These are phyloP conservation scores for Glomus cerebriforme DNA, from an alignment of 192 early-diverging fungal species.

Conservation along the genomic window DNA sequence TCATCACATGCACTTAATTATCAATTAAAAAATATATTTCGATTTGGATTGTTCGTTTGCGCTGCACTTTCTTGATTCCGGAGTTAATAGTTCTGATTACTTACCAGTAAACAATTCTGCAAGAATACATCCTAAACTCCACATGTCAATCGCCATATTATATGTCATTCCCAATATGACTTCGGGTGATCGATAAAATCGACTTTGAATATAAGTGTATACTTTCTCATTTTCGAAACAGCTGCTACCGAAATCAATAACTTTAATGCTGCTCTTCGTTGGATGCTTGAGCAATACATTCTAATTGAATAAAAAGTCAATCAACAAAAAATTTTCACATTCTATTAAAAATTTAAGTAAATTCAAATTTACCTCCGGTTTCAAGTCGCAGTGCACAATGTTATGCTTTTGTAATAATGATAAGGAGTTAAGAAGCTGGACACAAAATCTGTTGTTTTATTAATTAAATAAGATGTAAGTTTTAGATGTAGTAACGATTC, in stretches of 20 bases:
- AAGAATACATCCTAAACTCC: slow-evolving; percentile 95
- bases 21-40: too few relatives aligned
- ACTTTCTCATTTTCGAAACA: slow-evolving; percentile 92
- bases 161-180: slow-evolving; percentile 92
- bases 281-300: slow-evolving; percentile 84
- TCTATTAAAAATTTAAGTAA: neutral
- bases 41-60: too few relatives aligned
- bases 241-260: slow-evolving; percentile 97
- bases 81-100: too few relatives aligned
- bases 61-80: too few relatives aligned
- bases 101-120: slow-evolving; percentile 82
- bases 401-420: slow-evolving; percentile 67
- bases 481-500: neutral
- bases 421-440: slow-evolving; percentile 84
- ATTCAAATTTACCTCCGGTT: slow-evolving; percentile 77
- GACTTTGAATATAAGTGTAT: slow-evolving; percentile 96
- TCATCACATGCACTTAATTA: too few relatives aligned
- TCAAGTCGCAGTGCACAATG: slow-evolving; percentile 96
- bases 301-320: slow-evolving; percentile 35
- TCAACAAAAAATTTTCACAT: neutral
- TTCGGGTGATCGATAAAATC: slow-evolving; percentile 97
- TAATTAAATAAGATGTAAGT: slow-evolving; percentile 34
- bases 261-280: slow-evolving; percentile 81
- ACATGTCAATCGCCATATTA: slow-evolving; percentile 94
- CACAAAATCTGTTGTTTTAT: slow-evolving; percentile 62